Evolutionary conservation across 1,284 basidiomycete species (phyloP), one percentile per base, ranked within the genome.

Genomic region (Ganoderma boninense): DNA sequence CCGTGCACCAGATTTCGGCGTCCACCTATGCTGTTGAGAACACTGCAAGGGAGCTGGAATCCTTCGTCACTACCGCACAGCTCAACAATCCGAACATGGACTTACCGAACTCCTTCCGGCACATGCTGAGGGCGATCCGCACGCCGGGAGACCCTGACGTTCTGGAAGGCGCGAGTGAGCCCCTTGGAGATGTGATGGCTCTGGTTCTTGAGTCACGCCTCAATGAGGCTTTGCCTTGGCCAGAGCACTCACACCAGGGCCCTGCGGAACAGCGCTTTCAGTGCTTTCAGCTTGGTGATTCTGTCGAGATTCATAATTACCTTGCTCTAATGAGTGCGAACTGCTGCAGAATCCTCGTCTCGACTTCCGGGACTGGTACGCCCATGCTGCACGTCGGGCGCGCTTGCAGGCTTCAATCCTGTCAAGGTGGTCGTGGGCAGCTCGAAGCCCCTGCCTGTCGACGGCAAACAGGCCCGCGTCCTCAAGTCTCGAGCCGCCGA

Each of bases 401-500:
- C 46, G 13, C 38, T 38, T 1, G 16, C 40, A 4, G 43, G 40
- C 2, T 44, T 63, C 14, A 42, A 63, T 14, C 62, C 62, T 11
- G 16, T 38, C 5, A 49, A 35, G 43, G 26, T 63, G 1, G 42
- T 63, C 38, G 11, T 63, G 0, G 62, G 62, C 8, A 63, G 62
- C 42, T 0, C 38, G 1, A 26, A 23, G 5, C 35, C 62, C 0
- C 20, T 63, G 8, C 62, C 64, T 0, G 29, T 80, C 14, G 13
- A 72, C 35, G 78, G 77, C 0, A 71, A 64, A 0, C 64, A 73
- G 11, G 68, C 70, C 0, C 52, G 61, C 2, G 64, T 64, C 0
- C 54, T 79, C 0, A 43, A 62, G 11, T 75, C 75, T 0, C 46
- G 52, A 1, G 72, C 74, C 1, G 73, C 73, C 0, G 75, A 77